Evolutionary conservation across 768 basidiomycete species (phyloP).

Genomic region (Lactarius pseudohatsudake): DNA sequence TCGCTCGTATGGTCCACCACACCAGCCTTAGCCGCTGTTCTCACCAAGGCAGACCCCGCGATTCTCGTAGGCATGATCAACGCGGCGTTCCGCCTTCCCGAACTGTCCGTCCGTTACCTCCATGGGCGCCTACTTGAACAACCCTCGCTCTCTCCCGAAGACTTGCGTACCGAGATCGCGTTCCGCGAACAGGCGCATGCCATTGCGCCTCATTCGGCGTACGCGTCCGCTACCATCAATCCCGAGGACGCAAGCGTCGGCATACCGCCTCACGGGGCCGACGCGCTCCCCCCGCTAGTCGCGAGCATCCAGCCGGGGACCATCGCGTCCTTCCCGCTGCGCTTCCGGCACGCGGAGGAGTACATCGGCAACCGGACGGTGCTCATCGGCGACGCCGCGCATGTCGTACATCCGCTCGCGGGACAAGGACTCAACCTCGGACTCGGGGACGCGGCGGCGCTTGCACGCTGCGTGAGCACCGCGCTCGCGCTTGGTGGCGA

Average conservation of each 20-base stretch:
- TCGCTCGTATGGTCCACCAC: slow-evolving; percentile 95
- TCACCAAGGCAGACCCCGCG: slow-evolving; percentile 62
- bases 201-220: slow-evolving; percentile 62
- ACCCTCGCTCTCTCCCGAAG: slow-evolving; percentile 46
- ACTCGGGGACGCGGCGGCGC: slow-evolving; percentile 77
- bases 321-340: slow-evolving; percentile 87
- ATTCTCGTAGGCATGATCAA: slow-evolving; percentile 79
- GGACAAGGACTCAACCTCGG: slow-evolving; percentile 96
- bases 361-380: slow-evolving; percentile 90
- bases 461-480: slow-evolving; percentile 62
- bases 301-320: slow-evolving; percentile 66
- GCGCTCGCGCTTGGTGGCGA: slow-evolving; percentile 70
- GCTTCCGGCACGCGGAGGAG: slow-evolving; percentile 79
- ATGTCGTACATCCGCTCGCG: slow-evolving; percentile 91
- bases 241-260: slow-evolving; percentile 37
- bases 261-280: slow-evolving; percentile 60
- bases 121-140: slow-evolving; percentile 59
- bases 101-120: slow-evolving; percentile 68
- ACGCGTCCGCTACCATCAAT: slow-evolving; percentile 48
- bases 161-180: slow-evolving; percentile 59
- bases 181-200: slow-evolving; percentile 75
- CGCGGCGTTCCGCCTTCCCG: slow-evolving; percentile 84
- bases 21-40: slow-evolving; percentile 68
- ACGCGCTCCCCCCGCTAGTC: slow-evolving; percentile 73
- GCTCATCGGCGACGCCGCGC: slow-evolving; percentile 94